Evolutionary conservation across 257 asterid species (phyloP), one percentile per base, ranked within the genome.

Genomic region (Solanum pinnatisectum): DNA sequence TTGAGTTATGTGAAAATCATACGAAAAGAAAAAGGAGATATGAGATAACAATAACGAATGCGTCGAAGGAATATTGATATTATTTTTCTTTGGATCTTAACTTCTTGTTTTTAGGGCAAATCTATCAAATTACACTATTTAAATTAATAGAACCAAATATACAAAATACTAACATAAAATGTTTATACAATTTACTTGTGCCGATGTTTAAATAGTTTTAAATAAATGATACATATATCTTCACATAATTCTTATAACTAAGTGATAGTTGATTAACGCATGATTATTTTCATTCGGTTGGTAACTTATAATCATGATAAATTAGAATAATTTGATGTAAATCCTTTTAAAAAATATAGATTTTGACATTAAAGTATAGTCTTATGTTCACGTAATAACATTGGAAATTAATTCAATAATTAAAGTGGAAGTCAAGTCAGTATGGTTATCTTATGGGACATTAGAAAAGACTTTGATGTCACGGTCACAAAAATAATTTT

Each of bases 401-500:
- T 56, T 20, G 65, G 25, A 3, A 18, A 20, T 56, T 56, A 20
- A 78, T 42, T 78, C 27, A 78, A 12, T 25, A 40, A 78, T n/a
- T 78, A 25, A 78, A 8, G 37, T 8, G 63, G 63, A 42, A 25
- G 84, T 42, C 84, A 42, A 25, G 33, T 78, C 36, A 42, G 12
- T 40, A 14, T 40, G 8, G 37, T 78, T 40, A 40, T 25, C 84
- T 1, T 4, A 40, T n/a, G 33, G 56, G 83, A 36, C 83, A 76
- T 12, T 27, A 37, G 22, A 37, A 23, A 73, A 5, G 82, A 35
- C 82, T 18, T 73, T 14, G 5, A 42, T 42, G 15, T 56, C 11
- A 56, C 25, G 20, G 7, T 0, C 10, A 18, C 4, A 1, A 20
- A 0, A 56, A 0, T 0, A 18, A 1, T 56, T 56, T 20, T 52